These are phyloP conservation scores for Aspergillus melleus DNA, from an alignment of 2,329 filamentous ascomycete genomes.

Conservation along the genomic window DNA sequence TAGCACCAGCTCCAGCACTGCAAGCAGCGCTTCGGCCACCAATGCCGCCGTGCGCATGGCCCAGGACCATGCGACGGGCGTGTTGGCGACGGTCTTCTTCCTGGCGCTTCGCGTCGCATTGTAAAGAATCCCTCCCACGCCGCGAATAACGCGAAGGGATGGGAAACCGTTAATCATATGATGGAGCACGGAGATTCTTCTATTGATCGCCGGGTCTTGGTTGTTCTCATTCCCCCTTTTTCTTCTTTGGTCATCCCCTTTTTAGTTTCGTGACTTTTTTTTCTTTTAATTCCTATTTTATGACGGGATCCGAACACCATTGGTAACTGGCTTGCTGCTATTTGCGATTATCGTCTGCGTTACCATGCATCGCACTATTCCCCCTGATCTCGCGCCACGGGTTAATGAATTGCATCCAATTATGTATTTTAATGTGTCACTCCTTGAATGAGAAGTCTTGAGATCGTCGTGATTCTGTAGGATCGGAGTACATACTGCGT, in stretches of 20 bases:
- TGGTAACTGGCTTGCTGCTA: background rate
- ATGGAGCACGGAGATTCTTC: background rate
- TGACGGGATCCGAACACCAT: background rate
- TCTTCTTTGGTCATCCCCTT: background rate
- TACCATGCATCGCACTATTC: constrained; percentile 10
- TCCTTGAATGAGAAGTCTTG: background rate
- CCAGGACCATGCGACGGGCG: constrained; percentile 53
- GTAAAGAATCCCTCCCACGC: constrained; percentile 35
- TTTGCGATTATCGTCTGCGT: background rate
- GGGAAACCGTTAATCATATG: background rate
- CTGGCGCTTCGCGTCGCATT: constrained; percentile 59
- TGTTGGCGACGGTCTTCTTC: constrained; percentile 55
- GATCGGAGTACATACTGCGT: too few species aligned
- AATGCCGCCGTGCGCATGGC: constrained; percentile 49
- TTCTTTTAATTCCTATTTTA: background rate
- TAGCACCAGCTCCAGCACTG: constrained; percentile 28
- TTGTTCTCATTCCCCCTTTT: background rate
- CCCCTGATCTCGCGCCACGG: constrained; percentile 5
- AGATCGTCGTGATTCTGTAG: too few species aligned
- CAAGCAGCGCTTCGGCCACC: constrained; percentile 28
- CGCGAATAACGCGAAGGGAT: background rate
- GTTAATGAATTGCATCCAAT: constrained; percentile 7
- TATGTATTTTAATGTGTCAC: constrained; percentile 2
- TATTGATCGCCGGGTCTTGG: background rate
- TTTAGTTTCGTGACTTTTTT: background rate